Evolutionary conservation across 2,329 filamentous ascomycete species (phyloP).

Genomic region (Dactylellina leptospora): DNA sequence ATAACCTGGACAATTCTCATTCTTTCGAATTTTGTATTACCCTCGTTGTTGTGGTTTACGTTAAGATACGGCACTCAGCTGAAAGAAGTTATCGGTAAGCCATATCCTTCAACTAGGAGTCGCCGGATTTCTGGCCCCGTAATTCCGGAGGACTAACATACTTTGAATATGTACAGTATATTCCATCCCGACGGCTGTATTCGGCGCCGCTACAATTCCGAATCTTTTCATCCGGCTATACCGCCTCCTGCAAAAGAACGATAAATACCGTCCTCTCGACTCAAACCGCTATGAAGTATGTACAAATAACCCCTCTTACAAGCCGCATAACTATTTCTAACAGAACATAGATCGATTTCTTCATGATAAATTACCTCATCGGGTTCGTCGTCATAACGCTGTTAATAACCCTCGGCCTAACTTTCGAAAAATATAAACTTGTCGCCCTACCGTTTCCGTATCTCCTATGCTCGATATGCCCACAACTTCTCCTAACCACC

Average conservation of each 20-base stretch:
- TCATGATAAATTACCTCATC: conserved; percentile 61
- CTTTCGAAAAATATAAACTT: conserved; percentile 65
- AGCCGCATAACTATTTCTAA: background rate
- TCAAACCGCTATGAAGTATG: conserved; percentile 61
- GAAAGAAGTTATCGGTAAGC: conserved; percentile 10
- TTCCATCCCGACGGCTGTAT: conserved; percentile 67
- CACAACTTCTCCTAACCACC: conserved; percentile 61
- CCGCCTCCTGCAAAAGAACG: conserved; percentile 64
- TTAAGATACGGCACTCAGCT: background rate
- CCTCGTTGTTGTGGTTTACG: conserved; percentile 3
- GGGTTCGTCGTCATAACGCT: conserved; percentile 65
- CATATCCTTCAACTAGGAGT: too few species aligned
- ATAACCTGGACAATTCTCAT: background rate
- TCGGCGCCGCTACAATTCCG: conserved; percentile 67
- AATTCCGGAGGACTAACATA: background rate
- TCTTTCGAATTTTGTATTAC: background rate
- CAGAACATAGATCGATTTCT: conserved; percentile 63
- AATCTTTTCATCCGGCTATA: conserved; percentile 66
- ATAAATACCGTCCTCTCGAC: conserved; percentile 66
- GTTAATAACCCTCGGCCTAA: conserved; percentile 65
- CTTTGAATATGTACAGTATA: conserved; percentile 60
- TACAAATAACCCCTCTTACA: background rate
- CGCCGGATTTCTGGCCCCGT: too few species aligned
- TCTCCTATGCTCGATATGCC: conserved; percentile 65
- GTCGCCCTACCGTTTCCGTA: conserved; percentile 66